These are phyloP conservation scores for Asterophora parasitica DNA, from an alignment of 768 basidiomycete species.

Conservation along the genomic window DNA sequence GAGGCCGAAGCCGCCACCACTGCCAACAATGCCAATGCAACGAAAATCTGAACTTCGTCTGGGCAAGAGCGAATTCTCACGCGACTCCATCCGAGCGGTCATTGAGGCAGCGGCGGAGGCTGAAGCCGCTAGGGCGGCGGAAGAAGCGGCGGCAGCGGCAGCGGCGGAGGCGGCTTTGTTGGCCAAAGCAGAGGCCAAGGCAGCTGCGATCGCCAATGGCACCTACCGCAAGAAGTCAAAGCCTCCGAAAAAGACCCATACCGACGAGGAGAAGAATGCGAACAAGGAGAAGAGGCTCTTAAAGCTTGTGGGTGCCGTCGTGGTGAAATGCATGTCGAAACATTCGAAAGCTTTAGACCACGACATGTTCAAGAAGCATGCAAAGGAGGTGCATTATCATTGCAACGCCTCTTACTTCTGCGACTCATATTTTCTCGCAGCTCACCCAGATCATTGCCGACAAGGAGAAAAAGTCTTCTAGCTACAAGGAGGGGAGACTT, in stretches of 20 bases:
- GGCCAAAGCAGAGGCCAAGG: conserved; percentile 26
- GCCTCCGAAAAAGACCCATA: conserved; percentile 36
- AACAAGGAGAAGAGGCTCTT: conserved; percentile 77
- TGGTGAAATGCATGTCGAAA: conserved; percentile 92
- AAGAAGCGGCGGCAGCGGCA: conserved; percentile 28
- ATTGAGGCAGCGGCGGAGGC: conserved; percentile 30
- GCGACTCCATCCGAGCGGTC: conserved; percentile 29
- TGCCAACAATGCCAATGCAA: neutral
- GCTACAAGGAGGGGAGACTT: conserved; percentile 68
- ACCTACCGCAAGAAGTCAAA: conserved; percentile 30
- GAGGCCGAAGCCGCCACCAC: neutral
- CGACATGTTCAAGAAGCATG: conserved; percentile 90
- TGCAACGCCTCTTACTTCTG: neutral
- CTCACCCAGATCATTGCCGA: conserved; percentile 83
- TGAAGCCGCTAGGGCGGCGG: conserved; percentile 26
- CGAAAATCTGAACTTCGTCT: neutral
- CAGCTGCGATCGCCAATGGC: conserved; percentile 22
- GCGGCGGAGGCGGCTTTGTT: conserved; percentile 25
- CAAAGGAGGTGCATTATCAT: conserved; percentile 70
- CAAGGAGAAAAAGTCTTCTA: conserved; percentile 90
- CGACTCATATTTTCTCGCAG: conserved; percentile 33
- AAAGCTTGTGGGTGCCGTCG: conserved; percentile 83
- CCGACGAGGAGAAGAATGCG: conserved; percentile 57
- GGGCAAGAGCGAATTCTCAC: conserved; percentile 8
- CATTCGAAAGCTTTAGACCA: conserved; percentile 69